Conservation (phyloP, 2,329 filamentous ascomycete species). For the Ustulina deusta region DNA sequence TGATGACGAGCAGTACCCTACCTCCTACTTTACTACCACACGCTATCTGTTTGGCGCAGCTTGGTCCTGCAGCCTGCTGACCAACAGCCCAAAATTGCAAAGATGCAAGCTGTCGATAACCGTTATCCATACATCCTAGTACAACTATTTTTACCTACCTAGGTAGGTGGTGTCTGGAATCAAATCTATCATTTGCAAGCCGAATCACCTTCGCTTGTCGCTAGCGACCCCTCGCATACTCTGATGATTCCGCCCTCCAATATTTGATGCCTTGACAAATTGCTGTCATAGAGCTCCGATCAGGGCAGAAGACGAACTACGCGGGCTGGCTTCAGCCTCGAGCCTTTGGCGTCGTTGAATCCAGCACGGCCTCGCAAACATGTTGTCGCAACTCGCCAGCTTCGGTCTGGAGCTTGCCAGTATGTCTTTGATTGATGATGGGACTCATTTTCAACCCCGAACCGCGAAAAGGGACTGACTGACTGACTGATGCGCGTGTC, state of each 20-base stretch:
- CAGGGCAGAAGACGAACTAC: conserved; percentile 40
- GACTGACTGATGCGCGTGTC: conserved; percentile 20
- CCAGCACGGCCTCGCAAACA: conserved; percentile 45
- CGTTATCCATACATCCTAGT: conserved; percentile 16
- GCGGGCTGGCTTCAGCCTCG: conserved; percentile 38
- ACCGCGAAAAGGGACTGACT: background rate
- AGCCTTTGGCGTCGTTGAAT: conserved; percentile 41
- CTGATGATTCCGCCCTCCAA: conserved; percentile 29
- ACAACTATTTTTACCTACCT: conserved; percentile 5
- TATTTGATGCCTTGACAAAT: conserved; percentile 45
- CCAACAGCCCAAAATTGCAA: conserved; percentile 37
- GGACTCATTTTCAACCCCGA: conserved; percentile 12
- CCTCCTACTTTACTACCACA: background rate
- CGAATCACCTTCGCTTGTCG: background rate
- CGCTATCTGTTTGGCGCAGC: conserved; percentile 43
- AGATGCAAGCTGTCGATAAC: conserved; percentile 39
- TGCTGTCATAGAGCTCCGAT: conserved; percentile 40
- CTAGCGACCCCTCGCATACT: conserved; percentile 15
- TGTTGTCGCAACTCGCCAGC: conserved; percentile 54
- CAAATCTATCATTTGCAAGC: conserved; percentile 7
- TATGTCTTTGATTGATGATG: conserved; percentile 47
- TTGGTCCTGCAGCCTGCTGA: conserved; percentile 16
- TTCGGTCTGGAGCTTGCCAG: conserved; percentile 55
- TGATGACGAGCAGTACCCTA: background rate
- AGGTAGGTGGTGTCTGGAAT: conserved; percentile 8